A percentile compares a stretch with the other conserved stretches of the same genome.
Conservation (phyloP, 179 eudicot genomes). For the Amaranthus tricolor region DNA sequence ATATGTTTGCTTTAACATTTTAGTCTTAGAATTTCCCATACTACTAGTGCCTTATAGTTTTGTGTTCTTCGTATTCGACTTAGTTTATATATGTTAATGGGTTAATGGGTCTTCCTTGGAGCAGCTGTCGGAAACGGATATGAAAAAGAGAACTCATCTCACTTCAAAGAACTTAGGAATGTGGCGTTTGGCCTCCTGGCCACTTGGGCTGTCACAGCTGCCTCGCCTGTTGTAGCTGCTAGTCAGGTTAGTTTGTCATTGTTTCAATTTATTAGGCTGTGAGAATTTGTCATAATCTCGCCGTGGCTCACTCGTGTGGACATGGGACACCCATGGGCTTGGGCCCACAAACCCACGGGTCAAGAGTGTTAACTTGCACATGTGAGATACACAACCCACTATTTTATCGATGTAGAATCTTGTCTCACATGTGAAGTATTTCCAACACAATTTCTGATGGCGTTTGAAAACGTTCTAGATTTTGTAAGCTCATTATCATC, state of each 20-base stretch:
- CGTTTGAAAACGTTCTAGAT: too few relatives aligned
- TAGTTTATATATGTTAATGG: neutral
- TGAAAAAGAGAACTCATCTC: constrained; percentile 25
- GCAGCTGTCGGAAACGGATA: constrained; percentile 29
- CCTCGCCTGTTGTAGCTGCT: constrained; percentile 81
- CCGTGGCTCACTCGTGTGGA: too few relatives aligned
- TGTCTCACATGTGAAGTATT: too few relatives aligned
- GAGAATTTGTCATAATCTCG: too few relatives aligned
- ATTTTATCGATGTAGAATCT: too few relatives aligned
- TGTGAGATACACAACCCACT: too few relatives aligned
- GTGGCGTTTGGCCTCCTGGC: constrained; percentile 86
- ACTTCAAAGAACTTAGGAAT: constrained; percentile 32
- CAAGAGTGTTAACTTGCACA: too few relatives aligned
- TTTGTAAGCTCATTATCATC: too few relatives aligned
- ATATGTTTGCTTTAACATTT: neutral
- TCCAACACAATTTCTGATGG: too few relatives aligned
- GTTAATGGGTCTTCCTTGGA: neutral
- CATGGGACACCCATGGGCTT: too few relatives aligned
- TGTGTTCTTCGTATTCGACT: neutral
- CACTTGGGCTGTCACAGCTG: constrained; percentile 69
- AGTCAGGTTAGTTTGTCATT: constrained; percentile 51
- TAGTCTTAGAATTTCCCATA: neutral
- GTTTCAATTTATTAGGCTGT: neutral
- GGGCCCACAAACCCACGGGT: too few relatives aligned
- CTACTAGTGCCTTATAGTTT: neutral